Percentiles rank a stretch among this genome's conserved stretches.
These are phyloP conservation scores for Anthracocystis walkeri DNA, from an alignment of 1,284 basidiomycete genomes.

Conservation along the genomic window DNA sequence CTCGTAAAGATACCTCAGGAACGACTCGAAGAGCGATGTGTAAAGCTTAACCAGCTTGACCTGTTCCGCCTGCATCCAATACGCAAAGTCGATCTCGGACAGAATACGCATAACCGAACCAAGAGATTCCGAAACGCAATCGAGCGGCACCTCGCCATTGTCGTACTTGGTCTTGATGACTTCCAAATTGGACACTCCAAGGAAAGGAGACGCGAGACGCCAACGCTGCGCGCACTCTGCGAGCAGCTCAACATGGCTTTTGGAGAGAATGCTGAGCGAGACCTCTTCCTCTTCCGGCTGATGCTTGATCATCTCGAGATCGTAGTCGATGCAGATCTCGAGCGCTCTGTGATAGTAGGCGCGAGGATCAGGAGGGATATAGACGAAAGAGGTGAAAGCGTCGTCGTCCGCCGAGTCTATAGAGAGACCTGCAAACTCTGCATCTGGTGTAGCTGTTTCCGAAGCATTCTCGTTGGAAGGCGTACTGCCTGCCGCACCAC, in stretches of 20 bases:
- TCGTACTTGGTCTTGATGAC: constrained; percentile 89
- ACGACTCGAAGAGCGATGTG: constrained; percentile 80
- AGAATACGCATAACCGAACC: constrained; percentile 79
- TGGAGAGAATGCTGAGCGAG: constrained; percentile 89
- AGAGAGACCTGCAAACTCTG: constrained; percentile 31
- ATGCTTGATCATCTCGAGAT: constrained; percentile 88
- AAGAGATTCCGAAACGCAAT: constrained; percentile 88
- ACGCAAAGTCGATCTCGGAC: constrained; percentile 74
- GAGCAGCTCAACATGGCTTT: constrained; percentile 83
- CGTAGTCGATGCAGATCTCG: constrained; percentile 83
- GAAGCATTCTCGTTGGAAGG: constrained; percentile 21
- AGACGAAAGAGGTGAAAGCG: constrained; percentile 75
- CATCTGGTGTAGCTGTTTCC: constrained; percentile 25
- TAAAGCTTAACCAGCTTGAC: constrained; percentile 70
- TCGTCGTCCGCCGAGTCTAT: constrained; percentile 51
- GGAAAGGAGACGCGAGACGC: constrained; percentile 85
- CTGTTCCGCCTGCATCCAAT: constrained; percentile 85
- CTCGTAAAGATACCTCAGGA: constrained; percentile 86
- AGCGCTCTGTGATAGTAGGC: constrained; percentile 86
- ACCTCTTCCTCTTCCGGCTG: constrained; percentile 96
- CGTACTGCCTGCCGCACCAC: constrained; percentile 7
- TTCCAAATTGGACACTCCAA: constrained; percentile 84
- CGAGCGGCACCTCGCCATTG: constrained; percentile 88
- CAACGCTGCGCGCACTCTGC: constrained; percentile 88
- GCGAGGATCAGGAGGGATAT: constrained; percentile 88